Percentiles rank a stretch among this genome's conserved stretches.
Conservation (phyloP, 805 yeast genomes). For the Ogataea pilisensis region DNA sequence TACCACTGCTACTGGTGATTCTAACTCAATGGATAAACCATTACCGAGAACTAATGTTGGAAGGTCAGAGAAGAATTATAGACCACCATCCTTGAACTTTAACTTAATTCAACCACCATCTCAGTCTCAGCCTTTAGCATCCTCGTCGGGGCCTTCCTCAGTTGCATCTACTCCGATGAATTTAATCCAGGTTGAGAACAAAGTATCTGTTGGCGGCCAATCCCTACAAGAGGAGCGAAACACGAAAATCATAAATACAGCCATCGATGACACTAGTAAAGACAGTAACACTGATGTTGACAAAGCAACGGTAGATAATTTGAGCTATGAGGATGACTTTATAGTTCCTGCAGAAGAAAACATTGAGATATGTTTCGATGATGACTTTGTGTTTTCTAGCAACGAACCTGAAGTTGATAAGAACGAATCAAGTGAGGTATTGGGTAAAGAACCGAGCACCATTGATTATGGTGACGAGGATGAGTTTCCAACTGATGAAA, state of each 20-base stretch:
- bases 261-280: neutral
- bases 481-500: conserved; percentile 32
- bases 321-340: conserved; percentile 19
- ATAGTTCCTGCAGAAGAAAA: conserved; percentile 15
- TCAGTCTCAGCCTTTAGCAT: neutral
- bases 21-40: neutral
- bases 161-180: too few species aligned
- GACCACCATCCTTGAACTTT: conserved; percentile 11
- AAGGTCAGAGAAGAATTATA: neutral
- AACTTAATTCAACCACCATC: conserved; percentile 6
- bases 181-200: too few species aligned
- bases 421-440: neutral
- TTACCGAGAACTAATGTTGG: too few species aligned
- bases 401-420: neutral
- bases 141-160: neutral
- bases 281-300: neutral
- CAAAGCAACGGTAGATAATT: neutral
- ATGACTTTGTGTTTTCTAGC: conserved; percentile 14
- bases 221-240: too few species aligned
- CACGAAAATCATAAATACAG: neutral
- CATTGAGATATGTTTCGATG: conserved; percentile 20
- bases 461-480: conserved; percentile 32
- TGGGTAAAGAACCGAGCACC: neutral
- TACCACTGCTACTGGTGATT: neutral
- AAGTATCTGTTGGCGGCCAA: too few species aligned